Conservation (phyloP, 495 filamentous ascomycete species). For the Aspergillus haitiensis region DNA sequence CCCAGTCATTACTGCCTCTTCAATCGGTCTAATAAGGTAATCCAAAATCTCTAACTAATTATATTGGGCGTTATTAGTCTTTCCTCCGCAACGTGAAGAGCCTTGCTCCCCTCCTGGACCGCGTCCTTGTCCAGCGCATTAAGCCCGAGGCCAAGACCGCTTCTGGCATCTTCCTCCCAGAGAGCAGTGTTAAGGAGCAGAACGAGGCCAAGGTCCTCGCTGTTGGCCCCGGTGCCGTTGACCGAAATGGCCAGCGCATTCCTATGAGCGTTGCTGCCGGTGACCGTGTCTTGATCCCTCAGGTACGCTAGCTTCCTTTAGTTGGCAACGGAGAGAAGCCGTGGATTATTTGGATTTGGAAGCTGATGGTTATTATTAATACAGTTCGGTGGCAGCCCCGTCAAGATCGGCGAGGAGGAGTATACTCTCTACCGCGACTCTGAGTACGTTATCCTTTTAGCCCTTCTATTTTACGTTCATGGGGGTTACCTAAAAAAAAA, state of each 20-base stretch:
- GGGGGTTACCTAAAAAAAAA: background rate
- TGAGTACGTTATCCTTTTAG: constrained; percentile 65
- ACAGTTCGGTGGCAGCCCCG: constrained; percentile 93
- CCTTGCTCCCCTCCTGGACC: constrained; percentile 95
- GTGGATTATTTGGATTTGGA: background rate
- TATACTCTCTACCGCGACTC: constrained; percentile 93
- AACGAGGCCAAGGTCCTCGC: constrained; percentile 96
- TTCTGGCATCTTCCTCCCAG: constrained; percentile 93
- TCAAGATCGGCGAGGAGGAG: constrained; percentile 98
- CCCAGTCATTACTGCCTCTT: background rate
- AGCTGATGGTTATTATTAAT: constrained; percentile 11
- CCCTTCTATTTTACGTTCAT: constrained; percentile 1
- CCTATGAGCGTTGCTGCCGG: constrained; percentile 76
- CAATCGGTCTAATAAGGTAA: background rate
- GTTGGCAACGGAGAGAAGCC: constrained; percentile 5
- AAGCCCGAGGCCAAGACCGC: constrained; percentile 97
- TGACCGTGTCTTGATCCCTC: constrained; percentile 94
- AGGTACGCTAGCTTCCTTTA: constrained; percentile 59
- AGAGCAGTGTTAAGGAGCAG: constrained; percentile 95
- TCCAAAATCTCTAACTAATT: background rate
- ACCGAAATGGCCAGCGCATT: constrained; percentile 84
- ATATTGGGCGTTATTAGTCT: constrained; percentile 30
- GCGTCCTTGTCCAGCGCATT: constrained; percentile 95
- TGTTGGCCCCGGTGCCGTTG: constrained; percentile 83
- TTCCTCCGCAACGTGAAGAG: constrained; percentile 93